Evolutionary conservation across 176 grass and related monocot species (phyloP), one percentile per base, ranked within the genome.

Genomic region (Musa schizocarpa): DNA sequence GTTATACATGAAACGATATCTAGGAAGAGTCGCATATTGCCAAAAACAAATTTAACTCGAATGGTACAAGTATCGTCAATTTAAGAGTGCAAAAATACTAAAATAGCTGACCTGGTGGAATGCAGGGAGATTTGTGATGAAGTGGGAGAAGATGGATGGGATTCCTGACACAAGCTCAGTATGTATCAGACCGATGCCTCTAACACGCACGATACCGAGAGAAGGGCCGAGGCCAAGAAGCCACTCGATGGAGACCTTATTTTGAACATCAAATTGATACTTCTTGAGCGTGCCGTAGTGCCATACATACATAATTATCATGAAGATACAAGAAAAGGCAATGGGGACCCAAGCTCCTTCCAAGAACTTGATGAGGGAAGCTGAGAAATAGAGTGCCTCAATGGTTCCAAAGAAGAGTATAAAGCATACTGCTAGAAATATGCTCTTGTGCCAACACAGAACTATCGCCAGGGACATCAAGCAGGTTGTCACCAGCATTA

Each of bases 401-500:
- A 94, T 92, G 54, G 90, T 89, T 16, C 95, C 95, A 9, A 99
- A 99, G 86, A 99, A 94, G 72, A 94, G 62, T 53, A 99, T 86
- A 83, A 99, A 99, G 48, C 54, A 80, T 10, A 94, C 58, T 0
- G 95, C 95, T 14, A 93, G 20, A 54, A 94, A 84, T 56, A 99
- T 92, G 76, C 88, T 99, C 86, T 75, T 99, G n/a, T 85, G 84
- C 95, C 95, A 99, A 67, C 90, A 93, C 64, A 99, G 12, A 53
- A 94, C 90, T 71, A 99, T 99, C 87, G 94, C 95, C 25, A 99
- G 66, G 9, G 95, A 99, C 95, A 99, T 99, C 78, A 99, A 74
- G 53, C 90, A 94, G 13, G 95, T 94, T 1, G 95, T 99, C 17
- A 99, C 95, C 70, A 99, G 81, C 95, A 99, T 99, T 43, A 99